Base-by-base conservation (phyloP, 225 moss, liverwort and hornwort species). In the Pleurozium schreberi region DNA sequence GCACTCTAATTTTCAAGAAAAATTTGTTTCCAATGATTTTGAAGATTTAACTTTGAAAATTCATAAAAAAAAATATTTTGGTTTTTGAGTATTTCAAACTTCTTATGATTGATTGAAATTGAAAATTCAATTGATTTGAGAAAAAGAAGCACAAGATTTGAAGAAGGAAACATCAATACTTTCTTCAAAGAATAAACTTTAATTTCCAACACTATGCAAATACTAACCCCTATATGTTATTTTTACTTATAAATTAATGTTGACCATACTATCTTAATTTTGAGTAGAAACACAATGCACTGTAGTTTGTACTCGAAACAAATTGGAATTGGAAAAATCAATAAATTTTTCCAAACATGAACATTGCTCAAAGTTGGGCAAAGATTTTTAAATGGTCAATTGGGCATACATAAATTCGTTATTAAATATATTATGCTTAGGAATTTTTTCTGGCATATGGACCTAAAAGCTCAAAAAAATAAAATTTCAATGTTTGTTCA, bases 361-460 rank as follows among this genome's bases (percentile, higher is more conserved):
- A n/a, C n/a, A n/a, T 36, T 28, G 12, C 5, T 6, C 2, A 19
- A 59, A 59, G 40, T 40, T 80, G 10, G 59, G 2, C 19, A 59
- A 18, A 23, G 8, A 28, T 0, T 40, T 0, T 30, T 12, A 4
- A 28, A 80, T 58, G 8, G 27, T 40, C 0, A 0, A 40, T 40
- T 80, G 8, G 18, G 0, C 18, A 19, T 28, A 12, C 2, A 80
- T 0, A 1, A 10, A 0, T 40, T n/a, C n/a, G n/a, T n/a, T n/a
- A n/a, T n/a, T n/a, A n/a, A n/a, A n/a, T n/a, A n/a, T n/a, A n/a
- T n/a, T n/a, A n/a, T n/a, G n/a, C n/a, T n/a, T n/a, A n/a, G n/a
- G n/a, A n/a, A n/a, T n/a, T n/a, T n/a, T n/a, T n/a, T n/a, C n/a
- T n/a, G n/a, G n/a, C n/a, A 42, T 14, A 0, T 57, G 2, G 2